Evolutionary conservation across 1,284 basidiomycete genomes (phyloP).

Genomic region (Veloporphyrellus conicus): DNA sequence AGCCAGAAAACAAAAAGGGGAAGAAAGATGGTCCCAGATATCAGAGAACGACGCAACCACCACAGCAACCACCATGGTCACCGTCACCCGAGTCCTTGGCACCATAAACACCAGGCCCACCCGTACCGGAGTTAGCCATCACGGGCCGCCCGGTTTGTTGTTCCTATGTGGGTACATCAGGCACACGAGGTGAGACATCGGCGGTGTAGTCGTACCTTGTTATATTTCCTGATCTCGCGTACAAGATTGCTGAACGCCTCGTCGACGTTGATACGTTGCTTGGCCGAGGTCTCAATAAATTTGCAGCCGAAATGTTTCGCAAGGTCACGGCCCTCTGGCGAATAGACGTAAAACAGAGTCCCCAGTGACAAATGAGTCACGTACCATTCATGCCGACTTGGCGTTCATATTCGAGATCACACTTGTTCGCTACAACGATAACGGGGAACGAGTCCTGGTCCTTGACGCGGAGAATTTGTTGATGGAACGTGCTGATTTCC

Average conservation of each 20-base stretch:
- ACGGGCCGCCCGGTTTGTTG: constrained; percentile 43
- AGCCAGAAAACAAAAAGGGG: constrained; percentile 8
- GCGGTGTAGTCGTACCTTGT: constrained; percentile 56
- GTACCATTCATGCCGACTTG: constrained; percentile 94
- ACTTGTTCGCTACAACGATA: constrained; percentile 98
- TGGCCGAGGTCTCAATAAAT: constrained; percentile 98
- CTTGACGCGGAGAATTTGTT: constrained; percentile 95
- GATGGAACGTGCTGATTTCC: constrained; percentile 96
- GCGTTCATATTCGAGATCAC: constrained; percentile 95
- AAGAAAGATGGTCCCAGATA: constrained; percentile 6
- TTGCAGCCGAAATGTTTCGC: constrained; percentile 96
- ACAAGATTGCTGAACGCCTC: constrained; percentile 98
- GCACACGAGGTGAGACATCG: background rate
- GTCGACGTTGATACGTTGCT: constrained; percentile 97
- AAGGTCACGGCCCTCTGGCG: constrained; percentile 90
- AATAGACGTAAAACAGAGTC: constrained; percentile 1
- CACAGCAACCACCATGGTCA: constrained; percentile 53
- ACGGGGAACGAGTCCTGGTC: constrained; percentile 98
- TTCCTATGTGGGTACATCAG: constrained; percentile 32
- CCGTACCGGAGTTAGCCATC: constrained; percentile 28
- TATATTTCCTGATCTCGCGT: constrained; percentile 93
- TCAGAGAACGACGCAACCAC: constrained; percentile 55
- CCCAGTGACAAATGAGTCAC: constrained; percentile 18
- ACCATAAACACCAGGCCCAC: constrained; percentile 34
- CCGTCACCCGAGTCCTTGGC: constrained; percentile 35